Base-by-base conservation (phyloP, 202 grass and related monocot genomes). In the Panicum virgatum region DNA sequence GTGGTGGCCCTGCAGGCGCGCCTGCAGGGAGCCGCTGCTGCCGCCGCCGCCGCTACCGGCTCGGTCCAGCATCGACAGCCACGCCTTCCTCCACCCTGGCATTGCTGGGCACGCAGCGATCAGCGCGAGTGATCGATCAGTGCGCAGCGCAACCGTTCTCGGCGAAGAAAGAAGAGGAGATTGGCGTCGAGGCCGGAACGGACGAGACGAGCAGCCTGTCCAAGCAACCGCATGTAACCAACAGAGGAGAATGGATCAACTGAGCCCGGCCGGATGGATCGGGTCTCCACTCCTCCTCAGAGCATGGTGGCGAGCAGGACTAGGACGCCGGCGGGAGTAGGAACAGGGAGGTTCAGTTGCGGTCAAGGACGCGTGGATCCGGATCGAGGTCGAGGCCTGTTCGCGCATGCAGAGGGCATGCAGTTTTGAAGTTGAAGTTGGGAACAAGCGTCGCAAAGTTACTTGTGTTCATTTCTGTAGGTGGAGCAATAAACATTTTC, bases 61-160 rank as follows among this genome's bases (percentile, higher is more conserved):
- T 8, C 73, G 58, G 50, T 72, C 87, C 40, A 78, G 66, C 48
- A 53, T 42, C n/a, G 87, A 78, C 25, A 82, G 58, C 59, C 65
- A 73, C 66, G 72, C 87, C 48, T 89, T 89, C 78, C 78, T 89
- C 82, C 83, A 85, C 78, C 72, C 83, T 9, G 58, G 65, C 87
- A 89, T 85, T 83, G 15, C 47, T 19, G 0, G 19, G 47, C 0
- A n/a, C 45, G 19, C 45, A 6, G 32, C 12, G 52, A 32, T 38
- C 70, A n/a, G n/a, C 9, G 45, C 69, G 69, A 12, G 43, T 4
- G 52, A 69, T 9, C 56, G 82, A 71, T 42, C 75, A 43, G 53
- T 43, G 34, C 22, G 42, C 73, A 7, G 39, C 39, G 37, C 34
- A 27, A 43, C 54, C 53, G 40, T 18, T 6, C 72, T 12, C 15